Conservation (phyloP, 2,329 filamentous ascomycete species). For the Aureobasidium lini region DNA sequence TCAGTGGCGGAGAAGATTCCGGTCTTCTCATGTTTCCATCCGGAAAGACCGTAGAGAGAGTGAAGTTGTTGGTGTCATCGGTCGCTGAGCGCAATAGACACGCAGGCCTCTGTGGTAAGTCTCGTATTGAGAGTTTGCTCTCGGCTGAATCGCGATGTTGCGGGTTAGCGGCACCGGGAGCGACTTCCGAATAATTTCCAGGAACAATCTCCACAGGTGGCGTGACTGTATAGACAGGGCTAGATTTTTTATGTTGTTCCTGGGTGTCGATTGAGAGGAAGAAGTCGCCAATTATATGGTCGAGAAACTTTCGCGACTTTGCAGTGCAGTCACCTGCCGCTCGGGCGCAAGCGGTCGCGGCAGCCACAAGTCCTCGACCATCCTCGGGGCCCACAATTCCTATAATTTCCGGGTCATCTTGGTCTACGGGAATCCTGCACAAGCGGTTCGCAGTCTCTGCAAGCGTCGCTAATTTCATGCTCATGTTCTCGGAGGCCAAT, state of each 20-base stretch:
- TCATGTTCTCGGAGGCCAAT: conserved; percentile 66
- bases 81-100: conserved; percentile 1
- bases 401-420: conserved; percentile 68
- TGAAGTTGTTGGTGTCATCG: conserved; percentile 11
- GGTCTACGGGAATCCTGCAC: conserved; percentile 59
- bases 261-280: neutral
- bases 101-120: neutral
- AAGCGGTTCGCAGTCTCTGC: conserved; percentile 75
- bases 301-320: conserved; percentile 76
- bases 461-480: conserved; percentile 69
- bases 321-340: conserved; percentile 86
- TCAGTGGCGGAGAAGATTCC: neutral
- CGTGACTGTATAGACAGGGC: neutral
- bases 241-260: neutral
- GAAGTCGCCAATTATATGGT: conserved; percentile 50
- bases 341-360: conserved; percentile 81
- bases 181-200: neutral
- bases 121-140: neutral
- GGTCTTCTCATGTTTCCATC: conserved; percentile 5
- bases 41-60: neutral
- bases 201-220: neutral
- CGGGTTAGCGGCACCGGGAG: conserved; percentile 8
- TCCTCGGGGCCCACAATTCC: conserved; percentile 75
- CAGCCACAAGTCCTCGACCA: conserved; percentile 64
- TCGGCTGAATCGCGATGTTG: neutral